Evolutionary conservation across 2,329 filamentous ascomycete genomes (phyloP), one percentile per base, ranked within the genome.

Genomic region (Colletotrichum noveboracense): DNA sequence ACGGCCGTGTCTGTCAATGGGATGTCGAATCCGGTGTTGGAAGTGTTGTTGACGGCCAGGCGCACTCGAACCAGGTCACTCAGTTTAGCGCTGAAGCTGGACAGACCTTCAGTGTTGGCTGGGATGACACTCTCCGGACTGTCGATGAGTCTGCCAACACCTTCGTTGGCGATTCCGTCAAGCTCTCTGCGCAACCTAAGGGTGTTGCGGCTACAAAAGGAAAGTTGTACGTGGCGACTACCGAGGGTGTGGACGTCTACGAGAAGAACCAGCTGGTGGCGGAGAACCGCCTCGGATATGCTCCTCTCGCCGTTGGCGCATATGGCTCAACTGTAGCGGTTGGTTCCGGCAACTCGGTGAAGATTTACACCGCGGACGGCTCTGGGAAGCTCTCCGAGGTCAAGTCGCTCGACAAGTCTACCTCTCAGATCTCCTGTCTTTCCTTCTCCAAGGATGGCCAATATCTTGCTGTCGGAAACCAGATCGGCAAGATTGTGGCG

Each of bases 111-210:
- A 96, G 93, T 80, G 94, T 96, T 69, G 96, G 93, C 77, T 99
- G 96, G 97, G 97, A 99, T 82, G 97, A 99, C 83, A 95, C 93
- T 1, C 88, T 98, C 43, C 93, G 96, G 77, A 93, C 91, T 58
- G 89, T 97, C 43, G 96, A 98, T 78, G 89, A 94, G 74, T 89
- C 92, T 1, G 91, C 93, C 68, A 93, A 92, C 80, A 94, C 93
- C 0, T 98, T 97, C 83, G 89, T 93, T 7, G 95, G 94, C 71
- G 89, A 89, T 66, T 88, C 91, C 2, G 86, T 89, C 36, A 93
- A 94, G 81, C 90, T 98, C 24, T 88, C 91, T 4, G 93, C 93
- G 21, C 97, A 98, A 81, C 97, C 97, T 4, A 96, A 94, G 84
- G 94, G 93, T 48, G 87, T 96, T 52, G 88, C 91, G 8, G 89